Conservation (phyloP, 1,284 basidiomycete species). For the Pseudozyma sp. region DNA sequence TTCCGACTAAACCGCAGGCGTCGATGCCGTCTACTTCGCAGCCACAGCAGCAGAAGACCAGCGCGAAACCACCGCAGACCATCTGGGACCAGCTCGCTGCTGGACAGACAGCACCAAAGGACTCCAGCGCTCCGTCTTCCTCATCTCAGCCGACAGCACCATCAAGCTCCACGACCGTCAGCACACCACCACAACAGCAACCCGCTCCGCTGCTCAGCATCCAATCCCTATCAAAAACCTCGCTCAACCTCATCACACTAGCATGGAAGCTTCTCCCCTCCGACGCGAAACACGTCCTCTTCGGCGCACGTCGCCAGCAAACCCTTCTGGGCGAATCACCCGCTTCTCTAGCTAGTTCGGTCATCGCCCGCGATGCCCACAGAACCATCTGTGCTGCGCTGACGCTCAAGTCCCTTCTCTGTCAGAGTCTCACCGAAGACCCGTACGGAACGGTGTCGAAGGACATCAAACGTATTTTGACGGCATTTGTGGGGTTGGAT, state of each 20-base stretch:
- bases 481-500: constrained; percentile 24
- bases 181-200: constrained; percentile 3
- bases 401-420: constrained; percentile 39
- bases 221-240: background rate
- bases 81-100: constrained; percentile 47
- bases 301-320: constrained; percentile 36
- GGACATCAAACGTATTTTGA: constrained; percentile 38
- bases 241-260: constrained; percentile 3
- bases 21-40: background rate
- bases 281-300: constrained; percentile 56
- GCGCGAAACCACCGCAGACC: constrained; percentile 10
- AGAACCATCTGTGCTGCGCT: constrained; percentile 23
- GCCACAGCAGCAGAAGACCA: constrained; percentile 22
- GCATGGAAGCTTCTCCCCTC: constrained; percentile 31
- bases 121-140: constrained; percentile 2
- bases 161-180: background rate
- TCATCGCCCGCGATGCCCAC: constrained; percentile 22
- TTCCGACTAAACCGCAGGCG: background rate
- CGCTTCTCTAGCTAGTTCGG: constrained; percentile 7
- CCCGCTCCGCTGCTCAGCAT: constrained; percentile 12
- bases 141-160: background rate
- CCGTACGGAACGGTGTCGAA: constrained; percentile 53
- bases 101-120: constrained; percentile 19
- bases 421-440: constrained; percentile 55
- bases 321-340: constrained; percentile 28